A percentile compares a stretch with the other conserved stretches of the same genome.
Evolutionary conservation across 257 asterid species (phyloP).

Genomic region (Lithospermum erythrorhizon): DNA sequence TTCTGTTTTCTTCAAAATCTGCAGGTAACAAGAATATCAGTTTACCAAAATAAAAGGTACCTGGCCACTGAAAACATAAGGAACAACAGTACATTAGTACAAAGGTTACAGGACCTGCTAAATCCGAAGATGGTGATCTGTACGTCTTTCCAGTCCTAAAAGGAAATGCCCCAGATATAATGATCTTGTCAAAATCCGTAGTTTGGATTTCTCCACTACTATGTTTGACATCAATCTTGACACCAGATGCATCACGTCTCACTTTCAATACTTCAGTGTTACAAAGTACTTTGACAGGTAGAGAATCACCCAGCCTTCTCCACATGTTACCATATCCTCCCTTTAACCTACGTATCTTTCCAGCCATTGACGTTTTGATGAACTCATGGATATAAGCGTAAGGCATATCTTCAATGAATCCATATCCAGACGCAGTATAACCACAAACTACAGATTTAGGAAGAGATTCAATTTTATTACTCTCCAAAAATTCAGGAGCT

Average conservation of each 20-base stretch:
- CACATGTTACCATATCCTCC: slow-evolving; percentile 73
- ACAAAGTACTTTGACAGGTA: slow-evolving; percentile 50
- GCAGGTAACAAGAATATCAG: slow-evolving; percentile 6
- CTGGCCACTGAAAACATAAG: neutral
- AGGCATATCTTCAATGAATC: slow-evolving; percentile 74
- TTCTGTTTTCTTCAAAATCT: slow-evolving; percentile 26
- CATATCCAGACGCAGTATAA: slow-evolving; percentile 82
- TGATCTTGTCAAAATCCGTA: slow-evolving; percentile 51
- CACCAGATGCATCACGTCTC: slow-evolving; percentile 29
- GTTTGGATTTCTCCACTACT: slow-evolving; percentile 20
- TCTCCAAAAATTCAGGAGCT: slow-evolving; percentile 54
- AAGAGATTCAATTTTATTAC: slow-evolving; percentile 39
- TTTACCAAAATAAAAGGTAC: neutral
- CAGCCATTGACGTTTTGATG: slow-evolving; percentile 77
- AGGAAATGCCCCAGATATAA: slow-evolving; percentile 67
- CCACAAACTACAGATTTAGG: slow-evolving; percentile 80
- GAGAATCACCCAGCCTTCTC: slow-evolving; percentile 42
- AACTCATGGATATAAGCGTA: slow-evolving; percentile 75
- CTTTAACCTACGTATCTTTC: slow-evolving; percentile 67
- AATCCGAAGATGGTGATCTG: slow-evolving; percentile 30
- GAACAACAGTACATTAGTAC: no score
- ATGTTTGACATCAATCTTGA: slow-evolving; percentile 25
- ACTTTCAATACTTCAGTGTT: slow-evolving; percentile 47
- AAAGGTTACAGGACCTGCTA: slow-evolving; percentile 21
- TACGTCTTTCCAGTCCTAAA: slow-evolving; percentile 45